A percentile compares a stretch with the other conserved stretches of the same genome.
Conservation (phyloP, 2,329 filamentous ascomycete genomes). For the Apiospora marii region DNA sequence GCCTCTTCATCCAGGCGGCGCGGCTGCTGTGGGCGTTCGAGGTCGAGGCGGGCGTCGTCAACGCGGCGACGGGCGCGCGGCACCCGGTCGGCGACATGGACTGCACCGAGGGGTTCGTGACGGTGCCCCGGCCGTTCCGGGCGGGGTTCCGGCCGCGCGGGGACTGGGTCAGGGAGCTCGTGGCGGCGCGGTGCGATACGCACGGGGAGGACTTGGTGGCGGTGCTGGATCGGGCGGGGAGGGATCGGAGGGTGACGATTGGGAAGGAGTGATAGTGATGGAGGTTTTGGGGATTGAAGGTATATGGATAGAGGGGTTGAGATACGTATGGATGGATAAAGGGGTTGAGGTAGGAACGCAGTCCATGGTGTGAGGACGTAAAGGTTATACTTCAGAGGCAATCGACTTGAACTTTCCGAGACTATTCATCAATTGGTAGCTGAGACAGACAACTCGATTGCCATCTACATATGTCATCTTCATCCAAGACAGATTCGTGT, state of each 20-base stretch:
- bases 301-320: too few species aligned
- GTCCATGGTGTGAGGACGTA: too few species aligned
- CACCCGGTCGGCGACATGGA: slow-evolving; percentile 35
- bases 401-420: too few species aligned
- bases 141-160: slow-evolving; percentile 39
- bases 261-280: background rate
- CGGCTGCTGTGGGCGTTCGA: slow-evolving; percentile 55
- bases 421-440: too few species aligned
- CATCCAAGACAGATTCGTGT: too few species aligned
- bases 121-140: slow-evolving; percentile 39
- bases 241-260: slow-evolving; percentile 13
- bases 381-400: too few species aligned
- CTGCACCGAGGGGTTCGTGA: slow-evolving; percentile 39
- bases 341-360: too few species aligned
- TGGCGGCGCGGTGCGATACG: slow-evolving; percentile 32
- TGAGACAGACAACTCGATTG: too few species aligned
- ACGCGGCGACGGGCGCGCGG: slow-evolving; percentile 34
- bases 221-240: slow-evolving; percentile 23
- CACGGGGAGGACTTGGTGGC: slow-evolving; percentile 17
- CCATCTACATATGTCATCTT: too few species aligned
- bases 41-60: slow-evolving; percentile 39
- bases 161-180: slow-evolving; percentile 38
- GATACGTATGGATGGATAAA: too few species aligned
- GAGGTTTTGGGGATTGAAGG: too few species aligned
- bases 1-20: slow-evolving; percentile 50